Conservation (phyloP, 2,329 filamentous ascomycete species). For the Aureobasidium sp. region DNA sequence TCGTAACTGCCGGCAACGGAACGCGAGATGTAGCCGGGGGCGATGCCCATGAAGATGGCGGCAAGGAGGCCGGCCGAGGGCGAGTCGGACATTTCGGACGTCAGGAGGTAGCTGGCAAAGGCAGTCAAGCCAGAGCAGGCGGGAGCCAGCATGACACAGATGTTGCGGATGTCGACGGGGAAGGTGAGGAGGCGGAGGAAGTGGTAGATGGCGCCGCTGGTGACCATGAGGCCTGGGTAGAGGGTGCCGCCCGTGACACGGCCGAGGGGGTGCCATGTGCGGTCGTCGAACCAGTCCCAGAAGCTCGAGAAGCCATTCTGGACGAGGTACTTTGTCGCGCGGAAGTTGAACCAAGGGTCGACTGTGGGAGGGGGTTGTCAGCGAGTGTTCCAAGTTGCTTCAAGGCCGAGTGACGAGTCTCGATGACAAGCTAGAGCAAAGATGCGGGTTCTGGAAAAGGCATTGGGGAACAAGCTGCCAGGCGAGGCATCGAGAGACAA, state of each 20-base stretch:
- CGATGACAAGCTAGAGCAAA: background rate
- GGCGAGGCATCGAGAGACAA: background rate
- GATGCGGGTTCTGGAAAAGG: too few relatives aligned
- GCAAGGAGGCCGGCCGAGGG: slow-evolving; percentile 91
- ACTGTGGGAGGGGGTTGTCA: slow-evolving; percentile 45
- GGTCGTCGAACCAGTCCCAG: slow-evolving; percentile 99
- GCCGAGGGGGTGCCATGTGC: slow-evolving; percentile 98
- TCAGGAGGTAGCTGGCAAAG: slow-evolving; percentile 86
- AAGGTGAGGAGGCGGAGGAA: slow-evolving; percentile 78
- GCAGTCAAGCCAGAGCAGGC: slow-evolving; percentile 91
- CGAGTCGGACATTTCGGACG: slow-evolving; percentile 93
- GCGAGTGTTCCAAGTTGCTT: background rate
- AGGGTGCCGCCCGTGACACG: slow-evolving; percentile 98
- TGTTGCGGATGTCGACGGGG: slow-evolving; percentile 96
- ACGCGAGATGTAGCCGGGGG: slow-evolving; percentile 93
- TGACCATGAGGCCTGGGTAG: slow-evolving; percentile 98
- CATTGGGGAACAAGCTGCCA: too few relatives aligned
- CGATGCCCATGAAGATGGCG: slow-evolving; percentile 93
- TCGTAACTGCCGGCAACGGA: slow-evolving; percentile 98
- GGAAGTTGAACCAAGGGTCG: slow-evolving; percentile 99
- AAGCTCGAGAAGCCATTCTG: slow-evolving; percentile 97
- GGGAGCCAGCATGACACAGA: slow-evolving; percentile 92
- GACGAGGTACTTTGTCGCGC: slow-evolving; percentile 95
- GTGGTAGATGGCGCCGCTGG: slow-evolving; percentile 94
- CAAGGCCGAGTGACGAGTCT: background rate